A percentile compares a stretch with the other conserved stretches of the same genome.
Evolutionary conservation across 1,284 basidiomycete genomes (phyloP).

Genomic region (Moniliophthora roreri): DNA sequence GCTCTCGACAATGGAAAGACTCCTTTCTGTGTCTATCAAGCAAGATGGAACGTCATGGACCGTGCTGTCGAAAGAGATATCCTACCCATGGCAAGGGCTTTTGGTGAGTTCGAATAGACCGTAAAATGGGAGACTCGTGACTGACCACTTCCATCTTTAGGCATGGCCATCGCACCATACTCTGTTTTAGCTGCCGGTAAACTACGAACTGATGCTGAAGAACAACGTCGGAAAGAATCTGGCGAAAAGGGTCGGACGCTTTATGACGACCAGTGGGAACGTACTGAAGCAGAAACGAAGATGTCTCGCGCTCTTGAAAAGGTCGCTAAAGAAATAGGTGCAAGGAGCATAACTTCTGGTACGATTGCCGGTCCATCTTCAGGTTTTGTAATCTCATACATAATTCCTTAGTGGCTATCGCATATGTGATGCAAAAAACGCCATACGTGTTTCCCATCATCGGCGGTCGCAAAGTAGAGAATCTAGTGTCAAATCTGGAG

Average conservation of each 20-base stretch:
- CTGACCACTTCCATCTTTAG: neutral
- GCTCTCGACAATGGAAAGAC: constrained; percentile 43
- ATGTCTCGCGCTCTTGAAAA: constrained; percentile 24
- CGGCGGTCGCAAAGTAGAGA: constrained; percentile 4
- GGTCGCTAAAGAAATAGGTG: constrained; percentile 5
- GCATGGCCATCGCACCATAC: constrained; percentile 6
- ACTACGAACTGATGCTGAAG: constrained; percentile 48
- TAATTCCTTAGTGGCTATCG: constrained; percentile 1
- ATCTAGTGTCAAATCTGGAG: constrained; percentile 3
- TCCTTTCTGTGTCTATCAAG: constrained; percentile 54
- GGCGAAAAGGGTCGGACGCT: constrained; percentile 42
- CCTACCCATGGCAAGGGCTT: constrained; percentile 50
- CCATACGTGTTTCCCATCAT: constrained; percentile 7
- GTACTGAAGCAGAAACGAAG: constrained; percentile 38
- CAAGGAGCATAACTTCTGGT: constrained; percentile 4
- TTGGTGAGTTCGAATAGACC: constrained; percentile 31
- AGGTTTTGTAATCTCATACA: neutral
- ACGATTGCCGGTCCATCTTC: neutral
- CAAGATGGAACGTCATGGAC: constrained; percentile 48
- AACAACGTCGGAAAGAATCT: constrained; percentile 33
- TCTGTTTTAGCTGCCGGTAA: constrained; percentile 45
- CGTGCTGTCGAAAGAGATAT: constrained; percentile 55
- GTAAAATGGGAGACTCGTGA: neutral
- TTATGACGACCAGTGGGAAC: constrained; percentile 33
- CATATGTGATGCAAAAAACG: constrained; percentile 10